Conservation (phyloP, 148 eudicot genomes). For the Tetragonia tetragonoides region DNA sequence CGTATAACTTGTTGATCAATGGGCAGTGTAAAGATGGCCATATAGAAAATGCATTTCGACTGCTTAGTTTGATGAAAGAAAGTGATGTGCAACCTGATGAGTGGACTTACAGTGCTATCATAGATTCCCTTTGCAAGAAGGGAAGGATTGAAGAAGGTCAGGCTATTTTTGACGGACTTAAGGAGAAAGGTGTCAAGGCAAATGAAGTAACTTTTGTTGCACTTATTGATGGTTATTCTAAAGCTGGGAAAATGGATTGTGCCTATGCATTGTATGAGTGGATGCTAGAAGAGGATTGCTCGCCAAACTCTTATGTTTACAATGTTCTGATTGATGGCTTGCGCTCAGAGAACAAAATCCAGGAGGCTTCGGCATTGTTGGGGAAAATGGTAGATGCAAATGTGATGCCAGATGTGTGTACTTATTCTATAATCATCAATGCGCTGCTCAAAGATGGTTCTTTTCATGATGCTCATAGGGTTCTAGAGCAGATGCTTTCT, state of each 20-base stretch:
- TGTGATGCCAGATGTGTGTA: conserved; percentile 53
- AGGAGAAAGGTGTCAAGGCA: conserved; percentile 53
- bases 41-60: conserved; percentile 61
- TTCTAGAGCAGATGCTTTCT: conserved; percentile 52
- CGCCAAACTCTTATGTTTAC: conserved; percentile 57
- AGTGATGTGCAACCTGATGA: conserved; percentile 56
- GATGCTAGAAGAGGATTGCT: conserved; percentile 51
- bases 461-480: conserved; percentile 55
- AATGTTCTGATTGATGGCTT: conserved; percentile 61
- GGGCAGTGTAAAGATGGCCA: conserved; percentile 75
- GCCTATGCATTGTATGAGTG: conserved; percentile 47
- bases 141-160: conserved; percentile 61
- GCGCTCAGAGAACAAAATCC: conserved; percentile 46
- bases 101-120: conserved; percentile 60
- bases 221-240: conserved; percentile 64
- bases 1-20: conserved; percentile 63
- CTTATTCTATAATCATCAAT: conserved; percentile 62
- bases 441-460: conserved; percentile 60
- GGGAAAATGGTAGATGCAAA: conserved; percentile 45
- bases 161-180: conserved; percentile 44
- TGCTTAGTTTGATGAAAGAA: conserved; percentile 61
- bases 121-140: conserved; percentile 54
- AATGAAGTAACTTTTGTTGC: conserved; percentile 60
- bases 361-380: conserved; percentile 46
- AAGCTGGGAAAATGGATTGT: conserved; percentile 44